Conservation (phyloP, 345 rosid species). For the Geranium rotundifolium region DNA sequence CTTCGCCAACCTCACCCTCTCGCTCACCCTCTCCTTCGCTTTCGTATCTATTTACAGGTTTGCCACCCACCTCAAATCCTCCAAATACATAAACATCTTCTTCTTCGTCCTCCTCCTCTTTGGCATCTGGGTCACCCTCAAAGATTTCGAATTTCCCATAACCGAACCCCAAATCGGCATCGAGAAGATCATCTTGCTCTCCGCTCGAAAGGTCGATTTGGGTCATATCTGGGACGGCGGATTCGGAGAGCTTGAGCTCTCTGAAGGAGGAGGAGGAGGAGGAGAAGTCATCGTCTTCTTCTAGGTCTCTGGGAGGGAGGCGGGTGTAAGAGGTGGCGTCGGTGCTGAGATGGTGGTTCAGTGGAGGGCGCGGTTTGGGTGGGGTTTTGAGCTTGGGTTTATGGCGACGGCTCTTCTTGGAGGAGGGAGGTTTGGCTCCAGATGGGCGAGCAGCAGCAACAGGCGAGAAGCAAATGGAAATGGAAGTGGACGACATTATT, state of each 20-base stretch:
- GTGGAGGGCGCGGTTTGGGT: too few species aligned
- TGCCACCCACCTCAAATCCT: constrained; percentile 14
- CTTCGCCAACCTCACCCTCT: constrained; percentile 20
- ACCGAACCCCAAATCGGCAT: neutral
- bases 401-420: too few species aligned
- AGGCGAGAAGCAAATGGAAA: too few species aligned
- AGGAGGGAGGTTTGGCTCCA: too few species aligned
- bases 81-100: constrained; percentile 21
- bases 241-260: constrained; percentile 54
- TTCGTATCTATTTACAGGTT: constrained; percentile 15
- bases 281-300: constrained; percentile 20
- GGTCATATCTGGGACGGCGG: constrained; percentile 23
- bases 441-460: too few species aligned
- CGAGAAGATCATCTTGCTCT: constrained; percentile 17
- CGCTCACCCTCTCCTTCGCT: constrained; percentile 10
- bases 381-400: too few species aligned
- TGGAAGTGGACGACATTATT: too few species aligned
- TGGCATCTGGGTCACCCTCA: constrained; percentile 16
- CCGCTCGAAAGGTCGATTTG: constrained; percentile 10
- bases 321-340: constrained; percentile 81
- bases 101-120: constrained; percentile 19
- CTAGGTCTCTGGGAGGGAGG: constrained; percentile 58
- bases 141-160: constrained; percentile 8
- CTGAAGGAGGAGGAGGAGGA: constrained; percentile 7
- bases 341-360: constrained; percentile 18